Base-by-base conservation (phyloP, 2,329 filamentous ascomycete genomes). In the Beauveria bassiana region DNA sequence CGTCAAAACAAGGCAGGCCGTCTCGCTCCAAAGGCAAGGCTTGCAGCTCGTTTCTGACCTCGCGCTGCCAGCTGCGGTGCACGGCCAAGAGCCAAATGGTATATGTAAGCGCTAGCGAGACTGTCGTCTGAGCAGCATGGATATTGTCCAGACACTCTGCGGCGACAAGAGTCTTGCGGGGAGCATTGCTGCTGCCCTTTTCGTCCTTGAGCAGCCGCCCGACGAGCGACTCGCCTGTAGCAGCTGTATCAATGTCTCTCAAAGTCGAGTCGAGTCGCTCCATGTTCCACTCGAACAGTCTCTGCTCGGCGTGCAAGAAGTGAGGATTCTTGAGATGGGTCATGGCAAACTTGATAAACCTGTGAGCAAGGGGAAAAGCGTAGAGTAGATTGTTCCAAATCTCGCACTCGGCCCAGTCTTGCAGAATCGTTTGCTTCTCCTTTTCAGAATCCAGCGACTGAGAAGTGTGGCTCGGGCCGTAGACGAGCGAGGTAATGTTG, bases 121-220 rank as follows among this genome's bases (percentile, higher is more conserved):
- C 54, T 2, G 54, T 57, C 10, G 54, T 57, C 42, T 57, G 54
- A 10, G 54, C 54, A 12, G 54, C 54, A 18, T 57, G 54, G n/a
- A 57, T 57, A n/a, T 57, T 57, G 43, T 57, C 54, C 2, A 57
- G 54, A 38, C 54, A 57, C 43, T 57, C 54, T 16, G 54, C 54
- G 2, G 54, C 54, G 7, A 57, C n/a, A 3, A 57, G 24, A 0
- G 43, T 57, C 54, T 38, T 57, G n/a, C 54, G 54, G 14, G 54
- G 54, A 6, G 26, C 43, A 14, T 34, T 45, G 14, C 14, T 45
- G 14, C 14, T 26, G 28, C 43, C 54, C 14, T 34, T 47, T 18
- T 57, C 38, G n/a, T 49, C 54, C 31, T 38, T 38, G 28, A 57
- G 43, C 18, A 57, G 54, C 10, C 54, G 54, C 18, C 54, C 54